phyloP scores from a whole-genome alignment of 495 filamentous ascomycete genomes.

The Halenospora varia region DNA sequence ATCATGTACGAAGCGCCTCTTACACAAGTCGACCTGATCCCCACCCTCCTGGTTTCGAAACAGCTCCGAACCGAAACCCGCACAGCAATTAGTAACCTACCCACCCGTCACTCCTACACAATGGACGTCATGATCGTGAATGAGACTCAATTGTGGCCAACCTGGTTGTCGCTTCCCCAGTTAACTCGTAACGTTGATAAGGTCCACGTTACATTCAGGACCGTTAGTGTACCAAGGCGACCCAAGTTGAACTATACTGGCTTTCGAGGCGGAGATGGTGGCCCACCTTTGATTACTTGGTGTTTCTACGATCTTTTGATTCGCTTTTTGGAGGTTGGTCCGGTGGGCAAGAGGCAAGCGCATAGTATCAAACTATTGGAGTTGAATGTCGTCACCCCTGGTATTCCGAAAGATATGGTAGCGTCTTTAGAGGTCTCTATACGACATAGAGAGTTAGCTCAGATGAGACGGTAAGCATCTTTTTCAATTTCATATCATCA shows the following conservation, averaged over 20 bases:
- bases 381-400: background rate
- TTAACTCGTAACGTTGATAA: background rate
- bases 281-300: background rate
- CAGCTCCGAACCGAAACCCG: background rate
- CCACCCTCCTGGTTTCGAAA: background rate
- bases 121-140: background rate
- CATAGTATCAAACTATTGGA: background rate
- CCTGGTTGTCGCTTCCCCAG: background rate
- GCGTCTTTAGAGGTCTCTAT: no score
- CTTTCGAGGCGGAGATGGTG: background rate
- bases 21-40: background rate
- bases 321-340: background rate
- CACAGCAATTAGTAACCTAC: background rate
- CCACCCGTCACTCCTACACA: background rate
- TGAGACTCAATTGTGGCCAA: background rate
- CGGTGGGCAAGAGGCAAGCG: background rate
- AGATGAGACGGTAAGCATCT: no score
- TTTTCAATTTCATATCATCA: no score
- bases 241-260: background rate
- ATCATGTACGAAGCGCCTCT: background rate
- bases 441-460: no score
- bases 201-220: background rate
- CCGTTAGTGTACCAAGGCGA: background rate
- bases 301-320: background rate
- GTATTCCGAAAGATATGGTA: no score